Base-by-base conservation (phyloP, 2,329 filamentous ascomycete genomes). In the Basipetospora chlamydospora region DNA sequence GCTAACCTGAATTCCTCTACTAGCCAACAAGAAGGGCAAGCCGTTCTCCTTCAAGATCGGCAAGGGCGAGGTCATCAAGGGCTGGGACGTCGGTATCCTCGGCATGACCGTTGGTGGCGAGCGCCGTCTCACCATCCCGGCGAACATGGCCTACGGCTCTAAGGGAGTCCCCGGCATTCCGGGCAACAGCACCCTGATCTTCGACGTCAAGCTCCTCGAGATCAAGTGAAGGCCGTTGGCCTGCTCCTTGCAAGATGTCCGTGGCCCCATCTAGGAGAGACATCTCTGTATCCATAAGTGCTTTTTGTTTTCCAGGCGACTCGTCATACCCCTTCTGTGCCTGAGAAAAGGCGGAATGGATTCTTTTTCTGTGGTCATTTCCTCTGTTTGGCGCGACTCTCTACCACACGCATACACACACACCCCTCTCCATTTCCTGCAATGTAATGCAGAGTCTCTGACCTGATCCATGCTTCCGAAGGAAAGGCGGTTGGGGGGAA, bases 1-100 rank as follows among this genome's bases (percentile, higher is more conserved):
- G 34, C 49, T 53, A 48, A 51, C 48, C 41, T 40, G 16, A 43
- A 28, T 25, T 34, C 28, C 30, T 25, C 16, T 4, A 45, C 29
- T 50, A 87, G 84, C 86, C 60, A 96, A 98, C 73, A 98, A 96
- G 73, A 95, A 92, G 68, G 90, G 90, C 51, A 87, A 93, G 67
- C 88, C 92, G 40, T 98, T 98, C 67, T 73, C 72, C 47, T 96
- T 96, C 76, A 93, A 88, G 70, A 77, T 92, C 42, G 92, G 90
- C 48, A 76, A 78, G 55, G 87, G 87, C 43, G 84, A 96, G 60
- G 92, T 98, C 52, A 98, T 98, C 68, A 90, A 93, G 73, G 90
- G 90, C 48, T 96, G 90, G 92, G 92, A 98, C 58, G 74, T 96
- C 46, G 90, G 90, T 62, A 67, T 98, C 48, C 70, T 73, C 47